phyloP scores from a whole-genome alignment of 805 yeast species.

The Wickerhamomyces canadensis region DNA sequence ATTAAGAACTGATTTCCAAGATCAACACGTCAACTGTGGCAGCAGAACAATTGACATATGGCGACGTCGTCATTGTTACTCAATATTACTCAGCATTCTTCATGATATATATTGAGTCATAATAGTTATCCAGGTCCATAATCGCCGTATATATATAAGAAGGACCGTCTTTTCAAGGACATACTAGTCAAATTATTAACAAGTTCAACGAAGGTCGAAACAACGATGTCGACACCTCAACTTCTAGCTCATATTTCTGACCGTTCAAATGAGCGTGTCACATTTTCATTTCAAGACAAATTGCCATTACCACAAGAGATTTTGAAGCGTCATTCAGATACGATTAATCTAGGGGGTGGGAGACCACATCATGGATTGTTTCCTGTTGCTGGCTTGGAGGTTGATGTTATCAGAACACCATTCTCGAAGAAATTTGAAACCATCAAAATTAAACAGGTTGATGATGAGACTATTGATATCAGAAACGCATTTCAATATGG shows the following conservation, averaged over 20 bases:
- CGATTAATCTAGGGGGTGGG: constrained; percentile 10
- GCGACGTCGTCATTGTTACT: too few species aligned
- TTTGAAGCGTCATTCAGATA: background rate
- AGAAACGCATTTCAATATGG: constrained; percentile 18
- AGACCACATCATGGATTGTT: constrained; percentile 20
- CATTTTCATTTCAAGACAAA: background rate
- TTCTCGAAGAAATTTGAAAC: constrained; percentile 6
- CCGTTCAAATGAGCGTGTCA: constrained; percentile 1
- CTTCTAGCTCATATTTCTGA: background rate
- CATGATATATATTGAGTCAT: too few species aligned
- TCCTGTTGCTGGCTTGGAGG: constrained; percentile 13
- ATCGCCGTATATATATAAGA: too few species aligned
- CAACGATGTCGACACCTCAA: too few species aligned
- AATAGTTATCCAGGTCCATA: too few species aligned
- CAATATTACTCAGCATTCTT: too few species aligned
- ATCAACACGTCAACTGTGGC: too few species aligned
- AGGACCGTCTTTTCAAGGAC: too few species aligned
- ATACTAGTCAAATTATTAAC: too few species aligned
- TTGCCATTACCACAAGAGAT: background rate
- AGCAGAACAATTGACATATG: too few species aligned
- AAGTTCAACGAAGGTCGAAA: too few species aligned
- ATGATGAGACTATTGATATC: constrained; percentile 11
- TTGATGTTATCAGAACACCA: constrained; percentile 12
- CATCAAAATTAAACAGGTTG: constrained; percentile 8
- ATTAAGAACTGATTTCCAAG: too few species aligned